These are phyloP conservation scores for Mycena amicta DNA, from an alignment of 768 basidiomycete genomes.

Conservation along the genomic window DNA sequence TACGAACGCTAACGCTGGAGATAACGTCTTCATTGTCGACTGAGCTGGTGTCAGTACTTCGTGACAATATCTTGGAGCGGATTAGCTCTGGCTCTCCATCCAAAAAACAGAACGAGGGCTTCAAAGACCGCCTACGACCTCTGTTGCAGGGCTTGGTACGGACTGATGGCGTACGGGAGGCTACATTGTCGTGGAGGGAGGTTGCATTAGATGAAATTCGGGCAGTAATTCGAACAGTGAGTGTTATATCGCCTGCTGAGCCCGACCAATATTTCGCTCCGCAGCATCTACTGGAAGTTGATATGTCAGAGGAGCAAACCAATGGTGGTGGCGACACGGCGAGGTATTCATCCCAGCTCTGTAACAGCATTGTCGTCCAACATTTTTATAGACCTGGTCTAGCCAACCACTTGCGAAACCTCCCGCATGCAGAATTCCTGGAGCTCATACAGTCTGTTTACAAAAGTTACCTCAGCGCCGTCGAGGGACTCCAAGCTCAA, in stretches of 20 bases:
- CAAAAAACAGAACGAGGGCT: constrained; percentile 40
- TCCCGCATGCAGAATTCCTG: constrained; percentile 73
- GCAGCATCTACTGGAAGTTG: constrained; percentile 49
- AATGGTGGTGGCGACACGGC: constrained; percentile 3
- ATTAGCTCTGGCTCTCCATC: constrained; percentile 32
- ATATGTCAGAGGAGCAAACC: constrained; percentile 52
- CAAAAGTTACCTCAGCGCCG: constrained; percentile 57
- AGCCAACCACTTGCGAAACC: constrained; percentile 59
- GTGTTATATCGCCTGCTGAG: constrained; percentile 27
- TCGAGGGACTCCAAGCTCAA: constrained; percentile 71
- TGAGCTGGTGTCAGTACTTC: constrained; percentile 75
- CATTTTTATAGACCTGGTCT: constrained; percentile 42
- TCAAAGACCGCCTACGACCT: constrained; percentile 70
- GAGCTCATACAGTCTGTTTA: constrained; percentile 64
- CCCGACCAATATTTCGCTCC: constrained; percentile 1
- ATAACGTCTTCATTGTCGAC: constrained; percentile 76
- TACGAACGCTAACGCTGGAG: constrained; percentile 71
- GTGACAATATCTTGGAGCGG: constrained; percentile 64
- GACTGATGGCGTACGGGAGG: constrained; percentile 72
- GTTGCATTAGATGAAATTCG: constrained; percentile 64
- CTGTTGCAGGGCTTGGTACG: constrained; percentile 76
- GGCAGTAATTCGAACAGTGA: constrained; percentile 59
- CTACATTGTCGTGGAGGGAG: constrained; percentile 69
- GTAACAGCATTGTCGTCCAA: neutral
- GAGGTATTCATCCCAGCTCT: constrained; percentile 7